Conservation (phyloP, 108 stramenopile species). For the Heterococcus sp. region DNA sequence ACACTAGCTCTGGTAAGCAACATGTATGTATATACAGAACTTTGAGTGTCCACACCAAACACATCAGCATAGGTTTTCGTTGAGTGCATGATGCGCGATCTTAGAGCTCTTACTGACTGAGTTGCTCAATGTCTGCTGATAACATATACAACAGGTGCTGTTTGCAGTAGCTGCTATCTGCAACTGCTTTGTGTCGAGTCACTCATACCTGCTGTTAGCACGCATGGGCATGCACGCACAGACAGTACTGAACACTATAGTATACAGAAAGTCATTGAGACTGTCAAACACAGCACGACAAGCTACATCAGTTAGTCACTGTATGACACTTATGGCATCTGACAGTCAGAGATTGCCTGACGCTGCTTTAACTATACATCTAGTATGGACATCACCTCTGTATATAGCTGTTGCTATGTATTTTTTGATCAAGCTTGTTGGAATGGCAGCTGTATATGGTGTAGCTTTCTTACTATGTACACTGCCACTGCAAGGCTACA, state of each 20-base stretch:
- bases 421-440: conserved; percentile 47
- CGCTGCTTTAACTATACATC: conserved; percentile 22
- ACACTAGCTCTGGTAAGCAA: background rate
- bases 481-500: conserved; percentile 51
- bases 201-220: conserved; percentile 3
- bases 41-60: background rate
- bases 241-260: conserved; percentile 31
- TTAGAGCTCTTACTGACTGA: background rate
- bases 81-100: background rate
- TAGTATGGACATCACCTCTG: conserved; percentile 26
- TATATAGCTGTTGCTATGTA: conserved; percentile 9
- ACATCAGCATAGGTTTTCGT: background rate
- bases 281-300: conserved; percentile 35
- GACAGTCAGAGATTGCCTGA: conserved; percentile 49
- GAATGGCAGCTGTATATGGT: conserved; percentile 56
- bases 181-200: conserved; percentile 10
- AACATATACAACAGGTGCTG: background rate
- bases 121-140: background rate
- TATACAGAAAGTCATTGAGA: conserved; percentile 50
- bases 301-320: conserved; percentile 16
- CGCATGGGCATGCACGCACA: conserved; percentile 20
- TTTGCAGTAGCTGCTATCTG: background rate
- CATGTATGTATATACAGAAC: background rate
- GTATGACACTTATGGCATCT: conserved; percentile 50
- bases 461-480: conserved; percentile 36